A percentile compares a stretch with the other conserved stretches of the same genome.
phyloP scores from a whole-genome alignment of 331 rosid genomes.

The Rosa hybrid region DNA sequence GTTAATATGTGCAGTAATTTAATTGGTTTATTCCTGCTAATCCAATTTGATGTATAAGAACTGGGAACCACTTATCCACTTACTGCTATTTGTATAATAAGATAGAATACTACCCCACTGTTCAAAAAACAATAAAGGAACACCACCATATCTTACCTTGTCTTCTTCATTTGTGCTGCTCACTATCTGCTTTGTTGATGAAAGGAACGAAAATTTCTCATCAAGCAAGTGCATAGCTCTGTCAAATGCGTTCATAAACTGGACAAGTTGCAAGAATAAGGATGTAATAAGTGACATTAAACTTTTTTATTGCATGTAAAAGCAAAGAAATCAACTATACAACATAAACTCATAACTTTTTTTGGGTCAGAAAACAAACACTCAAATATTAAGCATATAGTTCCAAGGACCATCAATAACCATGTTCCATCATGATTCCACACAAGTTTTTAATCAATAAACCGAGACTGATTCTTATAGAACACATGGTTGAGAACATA shows the following conservation, averaged over 20 bases:
- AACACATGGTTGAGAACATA: neutral
- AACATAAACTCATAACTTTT: neutral
- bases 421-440: constrained; percentile 1
- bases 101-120: neutral
- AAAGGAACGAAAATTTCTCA: constrained; percentile 70
- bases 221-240: constrained; percentile 90
- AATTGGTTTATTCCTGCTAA: neutral
- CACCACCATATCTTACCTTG: constrained; percentile 51
- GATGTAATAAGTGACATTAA: constrained; percentile 8
- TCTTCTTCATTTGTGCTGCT: constrained; percentile 82
- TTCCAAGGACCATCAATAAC: neutral
- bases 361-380: neutral
- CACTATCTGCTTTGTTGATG: constrained; percentile 81
- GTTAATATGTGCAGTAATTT: neutral
- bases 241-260: constrained; percentile 96
- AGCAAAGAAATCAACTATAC: neutral
- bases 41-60: neutral
- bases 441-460: neutral
- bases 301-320: neutral
- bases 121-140: neutral
- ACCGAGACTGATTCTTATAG: neutral
- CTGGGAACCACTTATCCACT: neutral
- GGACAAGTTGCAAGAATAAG: constrained; percentile 38
- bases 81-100: neutral
- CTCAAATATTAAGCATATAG: neutral